Evolutionary conservation across 148 eudicot species (phyloP).

Genomic region (Spergularia marina): DNA sequence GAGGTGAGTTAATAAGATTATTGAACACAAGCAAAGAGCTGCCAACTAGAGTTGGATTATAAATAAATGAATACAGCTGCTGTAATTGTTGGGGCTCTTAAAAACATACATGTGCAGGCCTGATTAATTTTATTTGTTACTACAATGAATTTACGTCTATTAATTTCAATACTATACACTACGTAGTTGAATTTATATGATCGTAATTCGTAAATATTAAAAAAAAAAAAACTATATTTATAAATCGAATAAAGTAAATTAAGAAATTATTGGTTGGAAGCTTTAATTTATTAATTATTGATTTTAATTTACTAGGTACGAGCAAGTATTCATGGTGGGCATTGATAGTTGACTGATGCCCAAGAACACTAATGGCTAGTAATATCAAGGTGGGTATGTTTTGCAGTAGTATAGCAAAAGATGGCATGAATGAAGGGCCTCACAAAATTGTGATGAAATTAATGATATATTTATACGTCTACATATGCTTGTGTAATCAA

Average conservation of each 20-base stretch:
- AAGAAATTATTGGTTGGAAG: not conserved
- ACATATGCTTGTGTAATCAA: slow-evolving; percentile 1
- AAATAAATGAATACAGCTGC: slow-evolving; percentile 17
- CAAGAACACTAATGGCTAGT: slow-evolving; percentile 20
- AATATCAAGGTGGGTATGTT: slow-evolving; percentile 20
- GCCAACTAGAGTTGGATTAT: not conserved
- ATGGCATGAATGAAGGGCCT: slow-evolving; percentile 19
- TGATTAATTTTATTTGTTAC: not conserved
- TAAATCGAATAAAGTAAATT: not conserved
- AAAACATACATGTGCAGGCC: slow-evolving; percentile 16
- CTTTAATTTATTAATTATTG: not conserved
- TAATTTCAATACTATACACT: not conserved
- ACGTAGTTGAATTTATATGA: too few species aligned
- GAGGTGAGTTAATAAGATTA: not conserved
- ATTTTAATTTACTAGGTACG: not conserved
- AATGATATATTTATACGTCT: slow-evolving; percentile 11
- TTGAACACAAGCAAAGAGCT: not conserved
- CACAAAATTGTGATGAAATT: slow-evolving; percentile 21
- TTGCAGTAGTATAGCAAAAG: slow-evolving; percentile 18
- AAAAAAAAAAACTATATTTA: too few species aligned
- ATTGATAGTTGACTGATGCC: slow-evolving; percentile 15
- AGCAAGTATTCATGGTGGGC: slow-evolving; percentile 17
- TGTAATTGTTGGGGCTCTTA: slow-evolving; percentile 13
- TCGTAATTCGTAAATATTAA: too few species aligned
- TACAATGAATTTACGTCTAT: not conserved